Evolutionary conservation across 257 asterid genomes (phyloP).

Genomic region (Fraxinus cuspidata): DNA sequence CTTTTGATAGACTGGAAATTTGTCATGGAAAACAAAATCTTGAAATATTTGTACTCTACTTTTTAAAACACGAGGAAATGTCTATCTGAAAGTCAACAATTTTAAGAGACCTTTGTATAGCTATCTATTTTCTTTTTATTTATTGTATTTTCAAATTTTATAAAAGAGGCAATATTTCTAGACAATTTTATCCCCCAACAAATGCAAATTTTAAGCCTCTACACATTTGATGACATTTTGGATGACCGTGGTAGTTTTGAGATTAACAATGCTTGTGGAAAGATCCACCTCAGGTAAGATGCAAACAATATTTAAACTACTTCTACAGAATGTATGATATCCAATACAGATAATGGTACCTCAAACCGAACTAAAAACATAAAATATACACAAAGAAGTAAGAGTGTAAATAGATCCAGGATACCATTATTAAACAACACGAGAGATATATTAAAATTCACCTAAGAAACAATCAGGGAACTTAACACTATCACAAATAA

Average conservation of each 20-base stretch:
- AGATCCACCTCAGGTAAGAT: not conserved
- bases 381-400: not conserved
- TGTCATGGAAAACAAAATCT: too few species aligned
- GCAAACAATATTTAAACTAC: not conserved
- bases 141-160: too few species aligned
- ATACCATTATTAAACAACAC: not conserved
- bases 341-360: not conserved
- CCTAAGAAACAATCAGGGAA: not conserved
- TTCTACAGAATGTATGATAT: not conserved
- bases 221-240: not conserved
- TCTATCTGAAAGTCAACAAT: too few species aligned
- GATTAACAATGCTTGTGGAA: not conserved
- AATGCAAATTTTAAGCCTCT: too few species aligned
- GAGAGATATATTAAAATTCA: not conserved
- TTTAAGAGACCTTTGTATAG: too few species aligned
- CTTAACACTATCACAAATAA: not conserved
- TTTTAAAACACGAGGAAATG: too few species aligned
- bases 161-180: too few species aligned
- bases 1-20: too few species aligned
- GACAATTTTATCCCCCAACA: too few species aligned
- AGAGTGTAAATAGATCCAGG: not conserved
- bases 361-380: not conserved
- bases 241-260: not conserved
- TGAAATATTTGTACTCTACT: too few species aligned
- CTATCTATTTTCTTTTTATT: too few species aligned